These are phyloP conservation scores for Cicer pinnatifidum DNA, from an alignment of 306 rosid species.

Conservation along the genomic window DNA sequence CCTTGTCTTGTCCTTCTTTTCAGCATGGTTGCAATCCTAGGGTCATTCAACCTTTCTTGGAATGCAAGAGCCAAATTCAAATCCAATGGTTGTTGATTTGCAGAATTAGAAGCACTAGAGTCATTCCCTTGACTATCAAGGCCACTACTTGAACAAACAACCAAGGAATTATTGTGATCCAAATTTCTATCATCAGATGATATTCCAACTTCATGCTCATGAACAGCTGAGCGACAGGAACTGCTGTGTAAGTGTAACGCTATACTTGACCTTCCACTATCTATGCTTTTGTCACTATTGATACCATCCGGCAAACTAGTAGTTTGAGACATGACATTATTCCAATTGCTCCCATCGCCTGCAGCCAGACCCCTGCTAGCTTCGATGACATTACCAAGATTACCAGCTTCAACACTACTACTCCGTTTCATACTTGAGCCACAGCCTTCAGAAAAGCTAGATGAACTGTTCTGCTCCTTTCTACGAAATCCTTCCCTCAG, in stretches of 20 bases:
- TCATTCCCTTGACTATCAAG: slow-evolving; percentile 94
- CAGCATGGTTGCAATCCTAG: slow-evolving; percentile 85
- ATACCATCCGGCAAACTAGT: slow-evolving; percentile 85
- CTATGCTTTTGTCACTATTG: slow-evolving; percentile 92
- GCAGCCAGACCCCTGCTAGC: slow-evolving; percentile 63
- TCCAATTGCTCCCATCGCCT: slow-evolving; percentile 84
- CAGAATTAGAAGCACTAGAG: slow-evolving; percentile 87
- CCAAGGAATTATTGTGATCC: slow-evolving; percentile 72
- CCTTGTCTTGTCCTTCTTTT: slow-evolving; percentile 83
- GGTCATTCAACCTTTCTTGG: slow-evolving; percentile 97
- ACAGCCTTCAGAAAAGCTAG: slow-evolving; percentile 97
- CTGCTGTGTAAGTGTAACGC: slow-evolving; percentile 86
- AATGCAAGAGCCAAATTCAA: slow-evolving; percentile 87
- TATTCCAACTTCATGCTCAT: slow-evolving; percentile 79
- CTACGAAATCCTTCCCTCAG: slow-evolving; percentile 96
- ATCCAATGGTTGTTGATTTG: slow-evolving; percentile 88
- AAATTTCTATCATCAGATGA: slow-evolving; percentile 62
- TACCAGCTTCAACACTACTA: slow-evolving; percentile 93
- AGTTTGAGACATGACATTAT: slow-evolving; percentile 63
- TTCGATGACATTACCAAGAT: slow-evolving; percentile 75
- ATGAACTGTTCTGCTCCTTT: slow-evolving; percentile 94
- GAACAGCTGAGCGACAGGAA: slow-evolving; percentile 90
- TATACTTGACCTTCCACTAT: slow-evolving; percentile 97
- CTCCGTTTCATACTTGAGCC: slow-evolving; percentile 99
- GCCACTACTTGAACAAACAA: slow-evolving; percentile 89